phyloP scores from a whole-genome alignment of 768 basidiomycete genomes.

The Amanita thiersii region DNA sequence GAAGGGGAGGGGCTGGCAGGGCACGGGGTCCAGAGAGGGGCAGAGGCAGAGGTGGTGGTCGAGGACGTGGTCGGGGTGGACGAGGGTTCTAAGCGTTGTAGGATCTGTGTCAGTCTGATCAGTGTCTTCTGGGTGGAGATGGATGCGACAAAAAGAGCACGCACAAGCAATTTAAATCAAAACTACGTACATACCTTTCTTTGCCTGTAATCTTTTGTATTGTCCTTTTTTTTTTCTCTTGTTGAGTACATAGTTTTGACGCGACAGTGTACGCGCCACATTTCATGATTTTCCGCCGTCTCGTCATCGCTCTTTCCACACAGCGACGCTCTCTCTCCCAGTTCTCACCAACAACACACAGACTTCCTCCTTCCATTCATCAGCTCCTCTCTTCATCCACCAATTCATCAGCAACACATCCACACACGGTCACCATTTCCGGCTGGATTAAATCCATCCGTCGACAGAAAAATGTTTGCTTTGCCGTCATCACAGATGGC shows the following conservation, averaged over 20 bases:
- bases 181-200: too few relatives aligned
- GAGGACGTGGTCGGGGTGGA: conserved; percentile 21
- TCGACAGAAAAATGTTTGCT: conserved; percentile 82
- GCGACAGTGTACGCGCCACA: too few relatives aligned
- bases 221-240: too few relatives aligned
- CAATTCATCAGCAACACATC: conserved; percentile 1
- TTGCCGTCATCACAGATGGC: conserved; percentile 78
- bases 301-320: too few relatives aligned
- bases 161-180: too few relatives aligned
- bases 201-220: too few relatives aligned
- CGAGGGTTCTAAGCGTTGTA: conserved; percentile 3
- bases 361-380: conserved; percentile 15
- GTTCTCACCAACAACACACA: neutral
- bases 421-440: conserved; percentile 36
- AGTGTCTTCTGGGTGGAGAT: too few relatives aligned
- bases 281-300: too few relatives aligned
- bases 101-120: neutral
- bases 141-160: too few relatives aligned
- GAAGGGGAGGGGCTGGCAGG: conserved; percentile 52
- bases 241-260: too few relatives aligned
- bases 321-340: neutral
- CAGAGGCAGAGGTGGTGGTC: conserved; percentile 37
- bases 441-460: conserved; percentile 87
- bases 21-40: conserved; percentile 37
- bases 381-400: conserved; percentile 13